These are phyloP conservation scores for Decorospora gaudefroyi DNA, from an alignment of 2,329 filamentous ascomycete genomes.

Conservation along the genomic window DNA sequence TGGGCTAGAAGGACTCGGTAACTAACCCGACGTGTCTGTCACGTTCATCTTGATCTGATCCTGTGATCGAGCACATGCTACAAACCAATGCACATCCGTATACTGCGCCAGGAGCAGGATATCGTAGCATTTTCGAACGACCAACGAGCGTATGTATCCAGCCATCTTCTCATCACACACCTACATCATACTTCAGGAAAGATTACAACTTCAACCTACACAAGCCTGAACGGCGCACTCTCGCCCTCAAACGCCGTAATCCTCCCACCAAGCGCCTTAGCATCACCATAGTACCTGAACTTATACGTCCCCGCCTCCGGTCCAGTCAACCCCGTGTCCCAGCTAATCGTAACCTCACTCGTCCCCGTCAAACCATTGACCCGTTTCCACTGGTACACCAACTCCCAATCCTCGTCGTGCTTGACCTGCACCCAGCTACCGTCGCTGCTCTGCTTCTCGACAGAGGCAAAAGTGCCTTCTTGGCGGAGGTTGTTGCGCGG, in stretches of 20 bases:
- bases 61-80: too few relatives aligned
- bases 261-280: slow-evolving; percentile 66
- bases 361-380: slow-evolving; percentile 70
- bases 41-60: too few relatives aligned
- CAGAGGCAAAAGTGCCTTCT: slow-evolving; percentile 74
- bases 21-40: too few relatives aligned
- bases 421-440: slow-evolving; percentile 67
- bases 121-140: too few relatives aligned
- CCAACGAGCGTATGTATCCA: too few relatives aligned
- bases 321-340: slow-evolving; percentile 67
- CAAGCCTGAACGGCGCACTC: slow-evolving; percentile 32
- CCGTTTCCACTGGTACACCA: slow-evolving; percentile 80
- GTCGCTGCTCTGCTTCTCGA: slow-evolving; percentile 65
- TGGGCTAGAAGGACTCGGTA: too few relatives aligned
- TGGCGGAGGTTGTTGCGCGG: slow-evolving; percentile 84
- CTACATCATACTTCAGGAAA: too few relatives aligned
- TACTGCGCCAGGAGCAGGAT: too few relatives aligned
- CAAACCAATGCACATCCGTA: too few relatives aligned
- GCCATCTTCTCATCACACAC: too few relatives aligned
- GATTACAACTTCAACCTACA: too few relatives aligned
- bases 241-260: slow-evolving; percentile 63
- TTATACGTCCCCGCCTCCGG: slow-evolving; percentile 69
- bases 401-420: slow-evolving; percentile 79
- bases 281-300: slow-evolving; percentile 81
- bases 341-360: slow-evolving; percentile 77